Conservation (phyloP, 192 early-diverging fungal species). For the Linnemannia schmuckeri region DNA sequence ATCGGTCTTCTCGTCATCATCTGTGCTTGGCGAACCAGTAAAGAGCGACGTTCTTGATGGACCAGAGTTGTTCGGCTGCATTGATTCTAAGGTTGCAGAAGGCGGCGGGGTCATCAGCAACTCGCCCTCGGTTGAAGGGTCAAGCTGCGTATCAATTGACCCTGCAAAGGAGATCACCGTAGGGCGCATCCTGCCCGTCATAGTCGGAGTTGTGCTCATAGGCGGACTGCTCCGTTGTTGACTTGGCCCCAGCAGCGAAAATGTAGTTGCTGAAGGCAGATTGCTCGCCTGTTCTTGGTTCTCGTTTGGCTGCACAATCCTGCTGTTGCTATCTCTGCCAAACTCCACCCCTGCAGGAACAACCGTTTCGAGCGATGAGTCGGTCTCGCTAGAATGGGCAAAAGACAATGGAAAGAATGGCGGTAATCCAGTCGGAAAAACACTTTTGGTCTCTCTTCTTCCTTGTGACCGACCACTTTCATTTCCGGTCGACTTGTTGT, state of each 20-base stretch:
- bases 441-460: not conserved
- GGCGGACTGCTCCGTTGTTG: not conserved
- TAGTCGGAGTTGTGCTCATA: not conserved
- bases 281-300: not conserved
- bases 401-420: not conserved
- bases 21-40: not conserved
- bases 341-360: not conserved
- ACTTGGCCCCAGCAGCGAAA: not conserved
- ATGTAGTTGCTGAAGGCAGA: not conserved
- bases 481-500: not conserved
- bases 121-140: not conserved
- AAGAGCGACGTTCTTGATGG: not conserved
- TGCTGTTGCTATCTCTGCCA: not conserved
- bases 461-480: not conserved
- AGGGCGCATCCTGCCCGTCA: not conserved
- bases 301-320: not conserved
- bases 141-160: not conserved
- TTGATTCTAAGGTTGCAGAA: constrained; percentile 11
- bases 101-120: constrained; percentile 26
- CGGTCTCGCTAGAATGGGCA: not conserved
- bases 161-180: constrained; percentile 6
- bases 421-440: not conserved
- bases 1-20: not conserved
- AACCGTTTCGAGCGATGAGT: not conserved
- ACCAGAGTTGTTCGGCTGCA: not conserved